phyloP scores from a whole-genome alignment of 164 flowering plant species.

The Vitis labrusca region DNA sequence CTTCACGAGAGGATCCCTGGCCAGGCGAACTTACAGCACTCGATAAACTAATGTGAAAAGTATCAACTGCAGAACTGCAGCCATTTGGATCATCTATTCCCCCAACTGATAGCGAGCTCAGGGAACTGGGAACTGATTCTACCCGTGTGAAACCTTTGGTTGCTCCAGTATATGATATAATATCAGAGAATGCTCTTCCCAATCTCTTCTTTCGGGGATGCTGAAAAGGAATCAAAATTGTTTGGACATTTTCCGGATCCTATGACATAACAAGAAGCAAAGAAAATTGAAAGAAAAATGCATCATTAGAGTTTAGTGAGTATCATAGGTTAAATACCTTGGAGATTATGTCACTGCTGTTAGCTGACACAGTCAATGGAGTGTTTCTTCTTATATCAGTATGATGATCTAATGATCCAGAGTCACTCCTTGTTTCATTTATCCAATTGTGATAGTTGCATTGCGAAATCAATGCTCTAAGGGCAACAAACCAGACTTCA shows the following conservation, averaged over 20 bases:
- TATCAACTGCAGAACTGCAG: slow-evolving; percentile 62
- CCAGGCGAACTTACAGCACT: slow-evolving; percentile 90
- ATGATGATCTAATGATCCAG: slow-evolving; percentile 44
- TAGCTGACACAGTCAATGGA: slow-evolving; percentile 40
- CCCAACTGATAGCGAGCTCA: slow-evolving; percentile 32
- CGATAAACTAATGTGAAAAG: slow-evolving; percentile 76
- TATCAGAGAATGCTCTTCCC: slow-evolving; percentile 78
- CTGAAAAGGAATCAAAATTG: slow-evolving; percentile 39
- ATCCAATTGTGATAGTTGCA: slow-evolving; percentile 44
- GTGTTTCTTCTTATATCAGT: slow-evolving; percentile 32
- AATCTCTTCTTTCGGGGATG: slow-evolving; percentile 46
- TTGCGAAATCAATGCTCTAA: slow-evolving; percentile 70
- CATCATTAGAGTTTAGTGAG: background rate
- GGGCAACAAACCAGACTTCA: slow-evolving; percentile 91
- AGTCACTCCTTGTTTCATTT: slow-evolving; percentile 46
- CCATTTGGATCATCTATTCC: slow-evolving; percentile 46
- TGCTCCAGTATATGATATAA: slow-evolving; percentile 58
- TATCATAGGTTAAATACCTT: background rate
- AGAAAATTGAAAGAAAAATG: background rate
- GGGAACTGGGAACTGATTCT: slow-evolving; percentile 37
- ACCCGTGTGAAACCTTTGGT: slow-evolving; percentile 32
- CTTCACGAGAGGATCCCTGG: slow-evolving; percentile 75
- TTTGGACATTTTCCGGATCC: slow-evolving; percentile 58
- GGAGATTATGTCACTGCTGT: slow-evolving; percentile 18
- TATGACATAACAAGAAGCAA: slow-evolving; percentile 18